Percentiles rank a stretch among this genome's conserved stretches.
Evolutionary conservation across 805 yeast genomes (phyloP).

Genomic region (Cyberlindnera sargentensis): DNA sequence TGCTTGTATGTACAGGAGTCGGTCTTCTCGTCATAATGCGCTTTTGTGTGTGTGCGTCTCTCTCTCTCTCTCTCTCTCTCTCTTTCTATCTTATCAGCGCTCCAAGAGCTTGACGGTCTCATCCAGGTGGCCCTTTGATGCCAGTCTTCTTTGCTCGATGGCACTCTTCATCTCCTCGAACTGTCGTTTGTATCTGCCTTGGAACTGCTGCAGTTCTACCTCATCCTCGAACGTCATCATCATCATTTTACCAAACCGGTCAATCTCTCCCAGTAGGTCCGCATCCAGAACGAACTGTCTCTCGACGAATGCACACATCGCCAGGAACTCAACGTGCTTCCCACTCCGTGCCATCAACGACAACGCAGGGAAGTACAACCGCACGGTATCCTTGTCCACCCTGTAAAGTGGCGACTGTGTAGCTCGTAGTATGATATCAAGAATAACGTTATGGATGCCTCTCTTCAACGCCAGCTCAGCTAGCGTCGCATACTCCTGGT

Average conservation of each 20-base stretch:
- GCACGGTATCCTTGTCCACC: conserved; percentile 1
- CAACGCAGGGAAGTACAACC: conserved; percentile 5
- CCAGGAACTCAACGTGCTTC: not conserved
- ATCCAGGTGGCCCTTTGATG: no score
- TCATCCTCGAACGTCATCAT: not conserved
- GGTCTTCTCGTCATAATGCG: not conserved
- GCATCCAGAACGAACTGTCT: not conserved
- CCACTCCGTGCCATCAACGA: conserved; percentile 2
- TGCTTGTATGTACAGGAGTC: not conserved
- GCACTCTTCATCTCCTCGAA: not conserved
- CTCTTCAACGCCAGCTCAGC: conserved; percentile 4
- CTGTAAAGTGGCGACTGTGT: conserved; percentile 4
- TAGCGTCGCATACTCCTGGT: conserved; percentile 7
- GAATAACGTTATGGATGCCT: not conserved
- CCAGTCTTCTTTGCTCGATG: no score
- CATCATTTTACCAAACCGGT: not conserved
- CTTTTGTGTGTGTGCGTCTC: not conserved
- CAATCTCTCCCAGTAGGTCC: not conserved
- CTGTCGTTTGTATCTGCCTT: not conserved
- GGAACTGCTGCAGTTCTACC: not conserved
- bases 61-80: not conserved
- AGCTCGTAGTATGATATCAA: conserved; percentile 5
- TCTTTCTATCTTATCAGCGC: no score
- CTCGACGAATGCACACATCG: not conserved
- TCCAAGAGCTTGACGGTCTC: no score